Evolutionary conservation across 2,329 filamentous ascomycete genomes (phyloP).

Genomic region (Blastomyces parvus): DNA sequence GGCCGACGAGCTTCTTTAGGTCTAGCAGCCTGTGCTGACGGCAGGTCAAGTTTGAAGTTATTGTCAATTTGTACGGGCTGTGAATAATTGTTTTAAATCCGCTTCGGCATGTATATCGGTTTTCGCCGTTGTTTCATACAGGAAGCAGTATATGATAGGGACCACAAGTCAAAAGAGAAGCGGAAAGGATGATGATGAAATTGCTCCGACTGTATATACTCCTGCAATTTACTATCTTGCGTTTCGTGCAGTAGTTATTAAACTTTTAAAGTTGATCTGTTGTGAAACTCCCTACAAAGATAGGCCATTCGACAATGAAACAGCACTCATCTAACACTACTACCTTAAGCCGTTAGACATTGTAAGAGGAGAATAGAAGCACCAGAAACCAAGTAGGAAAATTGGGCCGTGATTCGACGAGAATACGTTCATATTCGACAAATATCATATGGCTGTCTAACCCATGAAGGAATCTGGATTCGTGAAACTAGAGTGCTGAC

Average conservation of each 20-base stretch:
- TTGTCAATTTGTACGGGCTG: background rate
- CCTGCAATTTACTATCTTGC: background rate
- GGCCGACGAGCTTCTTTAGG: background rate
- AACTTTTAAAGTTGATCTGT: background rate
- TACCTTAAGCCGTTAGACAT: background rate
- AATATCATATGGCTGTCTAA: background rate
- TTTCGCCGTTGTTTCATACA: background rate
- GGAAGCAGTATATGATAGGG: background rate
- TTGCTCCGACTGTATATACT: too few relatives aligned
- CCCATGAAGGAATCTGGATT: background rate
- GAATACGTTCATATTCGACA: background rate
- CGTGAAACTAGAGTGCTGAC: background rate
- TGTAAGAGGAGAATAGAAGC: background rate
- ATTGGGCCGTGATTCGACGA: background rate
- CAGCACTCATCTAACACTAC: background rate
- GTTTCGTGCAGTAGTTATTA: background rate
- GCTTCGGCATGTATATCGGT: background rate
- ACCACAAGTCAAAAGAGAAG: background rate
- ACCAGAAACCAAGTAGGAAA: background rate
- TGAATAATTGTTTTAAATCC: background rate
- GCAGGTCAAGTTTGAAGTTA: background rate
- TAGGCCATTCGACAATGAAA: background rate
- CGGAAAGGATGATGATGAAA: too few relatives aligned
- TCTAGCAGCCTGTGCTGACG: background rate
- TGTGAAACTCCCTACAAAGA: background rate